phyloP scores from a whole-genome alignment of 441 rosid genomes.

The Populus trichocarpa region DNA sequence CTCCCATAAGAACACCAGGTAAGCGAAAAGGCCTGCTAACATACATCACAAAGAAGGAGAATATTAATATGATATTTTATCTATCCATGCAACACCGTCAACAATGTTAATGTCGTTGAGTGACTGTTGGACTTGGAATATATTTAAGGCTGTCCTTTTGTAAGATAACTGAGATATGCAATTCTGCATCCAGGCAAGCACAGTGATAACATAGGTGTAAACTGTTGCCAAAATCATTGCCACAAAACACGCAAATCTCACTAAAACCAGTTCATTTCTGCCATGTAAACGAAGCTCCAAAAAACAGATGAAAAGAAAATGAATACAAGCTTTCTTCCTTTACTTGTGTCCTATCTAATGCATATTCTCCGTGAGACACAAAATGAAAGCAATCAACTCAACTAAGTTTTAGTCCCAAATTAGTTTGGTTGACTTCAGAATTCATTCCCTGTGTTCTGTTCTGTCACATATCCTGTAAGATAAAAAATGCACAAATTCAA shows the following conservation, averaged over 20 bases:
- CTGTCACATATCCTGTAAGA: not conserved
- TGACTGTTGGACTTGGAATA: not conserved
- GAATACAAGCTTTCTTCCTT: not conserved
- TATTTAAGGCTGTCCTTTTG: not conserved
- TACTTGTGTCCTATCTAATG: not conserved
- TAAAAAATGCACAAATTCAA: not conserved
- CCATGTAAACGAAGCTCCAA: not conserved
- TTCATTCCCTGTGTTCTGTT: not conserved
- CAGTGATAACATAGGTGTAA: not conserved
- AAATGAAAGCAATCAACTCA: not conserved
- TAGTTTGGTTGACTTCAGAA: not conserved
- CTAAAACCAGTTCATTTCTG: not conserved
- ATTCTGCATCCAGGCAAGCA: not conserved
- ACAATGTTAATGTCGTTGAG: not conserved
- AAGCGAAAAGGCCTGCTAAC: constrained; percentile 70
- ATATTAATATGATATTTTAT: not conserved
- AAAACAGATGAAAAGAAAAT: not conserved
- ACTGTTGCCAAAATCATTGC: not conserved
- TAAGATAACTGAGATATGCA: not conserved
- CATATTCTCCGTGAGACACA: not conserved
- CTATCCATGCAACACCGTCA: not conserved
- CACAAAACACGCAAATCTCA: not conserved
- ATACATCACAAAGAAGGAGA: constrained; percentile 10
- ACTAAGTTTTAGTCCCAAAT: not conserved
- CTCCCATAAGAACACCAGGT: constrained; percentile 90